phyloP scores from a whole-genome alignment of 2,329 filamentous ascomycete species.

The Cordyceps cateniannulata region DNA sequence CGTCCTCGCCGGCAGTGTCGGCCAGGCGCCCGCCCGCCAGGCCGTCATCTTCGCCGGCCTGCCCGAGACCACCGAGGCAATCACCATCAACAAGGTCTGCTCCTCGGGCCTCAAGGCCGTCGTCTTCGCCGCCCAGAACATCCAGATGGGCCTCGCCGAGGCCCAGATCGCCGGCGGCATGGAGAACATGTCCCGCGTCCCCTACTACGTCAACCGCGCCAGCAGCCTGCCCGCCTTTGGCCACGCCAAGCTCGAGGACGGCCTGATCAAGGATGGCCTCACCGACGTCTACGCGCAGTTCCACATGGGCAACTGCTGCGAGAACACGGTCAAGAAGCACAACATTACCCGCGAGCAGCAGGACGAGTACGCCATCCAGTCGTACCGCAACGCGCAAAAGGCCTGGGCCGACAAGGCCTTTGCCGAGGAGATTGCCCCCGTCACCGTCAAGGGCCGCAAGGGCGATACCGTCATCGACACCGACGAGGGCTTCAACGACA shows the following conservation, averaged over 20 bases:
- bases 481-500: constrained; percentile 83
- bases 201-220: constrained; percentile 82
- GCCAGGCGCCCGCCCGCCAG: constrained; percentile 88
- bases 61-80: constrained; percentile 72
- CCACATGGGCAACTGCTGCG: constrained; percentile 97
- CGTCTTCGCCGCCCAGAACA: constrained; percentile 83
- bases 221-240: constrained; percentile 80
- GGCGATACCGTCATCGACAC: constrained; percentile 71
- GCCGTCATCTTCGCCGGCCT: constrained; percentile 84
- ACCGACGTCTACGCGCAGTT: constrained; percentile 96
- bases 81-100: constrained; percentile 97
- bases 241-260: constrained; percentile 81
- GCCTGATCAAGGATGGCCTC: constrained; percentile 86
- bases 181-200: constrained; percentile 95
- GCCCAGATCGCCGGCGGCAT: constrained; percentile 91
- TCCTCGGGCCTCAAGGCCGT: constrained; percentile 93
- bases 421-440: constrained; percentile 81
- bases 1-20: constrained; percentile 75
- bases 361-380: constrained; percentile 83
- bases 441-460: constrained; percentile 78
- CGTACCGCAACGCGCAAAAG: constrained; percentile 81
- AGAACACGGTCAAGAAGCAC: constrained; percentile 87
- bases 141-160: constrained; percentile 83
- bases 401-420: constrained; percentile 82
- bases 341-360: constrained; percentile 76